Conservation (phyloP, 257 asterid species). For the Leonotis leonurus region DNA sequence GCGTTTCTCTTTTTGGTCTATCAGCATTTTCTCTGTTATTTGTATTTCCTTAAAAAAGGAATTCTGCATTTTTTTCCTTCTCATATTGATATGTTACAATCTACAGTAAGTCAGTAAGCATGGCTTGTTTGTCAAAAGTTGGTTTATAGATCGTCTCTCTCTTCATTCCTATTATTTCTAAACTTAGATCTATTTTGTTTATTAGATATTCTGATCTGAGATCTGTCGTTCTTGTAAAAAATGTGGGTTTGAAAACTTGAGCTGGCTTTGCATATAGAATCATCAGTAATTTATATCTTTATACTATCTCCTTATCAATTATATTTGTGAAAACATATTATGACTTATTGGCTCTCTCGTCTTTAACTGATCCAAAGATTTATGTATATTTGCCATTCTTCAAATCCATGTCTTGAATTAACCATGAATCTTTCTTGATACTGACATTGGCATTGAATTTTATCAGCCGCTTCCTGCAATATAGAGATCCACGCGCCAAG, state of each 20-base stretch:
- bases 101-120: too few species aligned
- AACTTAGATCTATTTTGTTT: not conserved
- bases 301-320: too few species aligned
- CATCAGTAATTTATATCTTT: not conserved
- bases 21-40: too few species aligned
- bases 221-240: too few species aligned
- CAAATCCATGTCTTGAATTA: not conserved
- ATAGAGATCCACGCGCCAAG: conserved; percentile 78
- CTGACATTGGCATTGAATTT: conserved; percentile 23
- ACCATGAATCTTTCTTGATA: conserved; percentile 16
- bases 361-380: not conserved
- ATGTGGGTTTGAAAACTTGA: not conserved
- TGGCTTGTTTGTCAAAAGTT: not conserved
- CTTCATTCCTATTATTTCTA: too few species aligned
- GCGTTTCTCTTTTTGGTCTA: too few species aligned
- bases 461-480: conserved; percentile 87
- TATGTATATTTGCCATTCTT: not conserved
- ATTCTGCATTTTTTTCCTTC: not conserved
- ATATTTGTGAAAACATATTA: too few species aligned
- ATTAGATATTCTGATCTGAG: not conserved
- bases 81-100: too few species aligned
- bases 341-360: too few species aligned
- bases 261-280: not conserved
- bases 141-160: not conserved
- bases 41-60: too few species aligned